Conservation (phyloP, 768 basidiomycete species). For the Daedalea quercina region DNA sequence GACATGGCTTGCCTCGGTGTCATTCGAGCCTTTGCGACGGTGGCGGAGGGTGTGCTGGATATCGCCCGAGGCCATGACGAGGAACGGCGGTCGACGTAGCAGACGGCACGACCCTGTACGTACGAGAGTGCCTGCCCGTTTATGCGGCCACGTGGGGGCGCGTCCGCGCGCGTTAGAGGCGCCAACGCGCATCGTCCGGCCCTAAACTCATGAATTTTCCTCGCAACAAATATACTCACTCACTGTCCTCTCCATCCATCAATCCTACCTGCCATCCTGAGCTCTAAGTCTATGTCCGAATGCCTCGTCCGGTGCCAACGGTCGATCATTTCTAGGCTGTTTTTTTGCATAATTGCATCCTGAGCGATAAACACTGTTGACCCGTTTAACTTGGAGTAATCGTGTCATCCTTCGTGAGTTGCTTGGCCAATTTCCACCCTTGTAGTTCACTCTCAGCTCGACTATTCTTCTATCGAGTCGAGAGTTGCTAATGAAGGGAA, state of each 20-base stretch:
- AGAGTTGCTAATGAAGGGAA: constrained; percentile 52
- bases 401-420: too few species aligned
- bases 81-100: constrained; percentile 5
- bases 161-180: background rate
- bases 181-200: background rate
- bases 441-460: constrained; percentile 43
- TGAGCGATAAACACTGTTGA: too few species aligned
- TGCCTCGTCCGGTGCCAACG: too few species aligned
- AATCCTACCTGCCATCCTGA: too few species aligned
- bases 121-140: background rate
- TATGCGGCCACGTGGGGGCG: constrained; percentile 8
- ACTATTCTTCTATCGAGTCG: constrained; percentile 30
- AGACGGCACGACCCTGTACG: background rate
- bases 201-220: background rate
- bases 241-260: background rate
- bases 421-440: constrained; percentile 17
- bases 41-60: constrained; percentile 13
- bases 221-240: background rate
- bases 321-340: too few species aligned
- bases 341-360: too few species aligned
- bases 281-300: too few species aligned
- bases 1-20: background rate
- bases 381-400: too few species aligned
- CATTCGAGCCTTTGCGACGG: constrained; percentile 8
- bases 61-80: constrained; percentile 11